Base-by-base conservation (phyloP, 2,329 filamentous ascomycete genomes). In the Leptographium procerum region DNA sequence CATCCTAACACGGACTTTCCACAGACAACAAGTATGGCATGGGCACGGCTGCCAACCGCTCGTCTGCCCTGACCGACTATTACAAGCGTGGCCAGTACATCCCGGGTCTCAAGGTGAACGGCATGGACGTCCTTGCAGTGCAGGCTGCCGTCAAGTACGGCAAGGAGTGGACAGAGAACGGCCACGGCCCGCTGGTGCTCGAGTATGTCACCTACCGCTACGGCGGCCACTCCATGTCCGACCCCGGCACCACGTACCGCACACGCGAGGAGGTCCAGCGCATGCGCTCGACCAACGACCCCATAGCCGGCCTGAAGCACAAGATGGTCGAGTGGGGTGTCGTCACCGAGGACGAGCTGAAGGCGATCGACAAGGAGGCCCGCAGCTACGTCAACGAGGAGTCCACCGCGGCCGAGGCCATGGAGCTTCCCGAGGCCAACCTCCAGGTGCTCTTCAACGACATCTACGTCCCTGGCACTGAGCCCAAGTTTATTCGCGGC, bases 61-160 rank as follows among this genome's bases (percentile, higher is more conserved):
- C 94, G 62, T 92, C 94, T 61, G 94, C 94, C 68, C 78, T 96
- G 72, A 97, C 94, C 74, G 94, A 99, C 75, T 99, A 99, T 86
- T 97, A 99, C 85, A 97, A 97, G 87, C 92, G 94, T 77, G 94
- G 94, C 66, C 94, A 99, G 79, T 99, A 97, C 82, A 99, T 99
- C 66, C 92, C 94, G 60, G 94, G 94, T 79, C 85, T 99, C 69
- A 99, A 99, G 84, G 90, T 99, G 75, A 99, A 99, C 78, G 94
- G 90, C 71, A 99, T 99, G 94, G 94, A 99, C 72, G 91, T 96
- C 68, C 88, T 99, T 63, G 92, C 94, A 64, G 92, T 96, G 74
- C 96, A 96, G 83, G 91, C 92, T 57, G 94, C 94, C 64, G 91
- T 96, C 69, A 81, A 92, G 76, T 91, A 96, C 79, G 91, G 87